phyloP scores from a whole-genome alignment of 176 grass and related monocot species.

The Hordeum vulgare region MorexV3_pseudomolecules_assembly NC_058519.1:146924093-146924592 shows the following conservation, averaged over 20 bases:
- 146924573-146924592: conserved; percentile 63
- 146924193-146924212: conserved; percentile 65
- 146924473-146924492: conserved; percentile 49
- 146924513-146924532: conserved; percentile 56
- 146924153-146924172: conserved; percentile 69
- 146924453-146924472: conserved; percentile 38
- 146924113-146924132: conserved; percentile 69
- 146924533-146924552: conserved; percentile 48
- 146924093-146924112: conserved; percentile 73
- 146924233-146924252: conserved; percentile 56
- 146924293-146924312: conserved; percentile 60
- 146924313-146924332: conserved; percentile 48
- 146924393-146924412: background rate
- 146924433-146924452: background rate
- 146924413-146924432: background rate
- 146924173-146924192: conserved; percentile 42
- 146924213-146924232: conserved; percentile 57
- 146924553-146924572: conserved; percentile 85
- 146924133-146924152: conserved; percentile 65
- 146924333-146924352: conserved; percentile 2
- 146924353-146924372: background rate
- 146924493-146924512: conserved; percentile 54
- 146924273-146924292: conserved; percentile 67
- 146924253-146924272: conserved; percentile 61
- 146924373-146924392: background rate